These are phyloP conservation scores for Hippophae gyantsensis DNA, from an alignment of 306 rosid genomes.

Conservation along the genomic window DNA sequence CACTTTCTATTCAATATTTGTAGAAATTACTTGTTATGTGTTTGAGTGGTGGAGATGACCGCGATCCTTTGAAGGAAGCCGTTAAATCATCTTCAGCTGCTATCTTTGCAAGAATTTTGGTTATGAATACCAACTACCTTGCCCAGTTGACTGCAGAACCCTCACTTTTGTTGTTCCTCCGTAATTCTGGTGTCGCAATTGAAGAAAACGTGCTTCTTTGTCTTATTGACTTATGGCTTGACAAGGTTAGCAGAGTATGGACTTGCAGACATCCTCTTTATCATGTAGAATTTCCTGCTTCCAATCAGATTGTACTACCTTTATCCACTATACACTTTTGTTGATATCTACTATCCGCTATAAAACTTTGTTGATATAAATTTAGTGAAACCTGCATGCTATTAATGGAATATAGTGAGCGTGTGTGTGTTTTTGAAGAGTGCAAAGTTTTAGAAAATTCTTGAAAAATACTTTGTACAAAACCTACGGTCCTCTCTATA, in stretches of 20 bases:
- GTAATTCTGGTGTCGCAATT: constrained; percentile 48
- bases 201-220: constrained; percentile 78
- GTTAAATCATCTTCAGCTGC: constrained; percentile 93
- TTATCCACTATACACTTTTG: no score
- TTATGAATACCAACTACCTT: constrained; percentile 84
- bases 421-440: no score
- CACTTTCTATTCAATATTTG: constrained; percentile 19
- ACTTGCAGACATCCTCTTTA: not conserved
- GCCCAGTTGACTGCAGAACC: constrained; percentile 80
- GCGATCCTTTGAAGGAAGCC: constrained; percentile 66
- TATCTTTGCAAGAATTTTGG: constrained; percentile 86
- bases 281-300: no score
- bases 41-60: constrained; percentile 85
- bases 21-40: constrained; percentile 73
- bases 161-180: constrained; percentile 60
- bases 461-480: no score
- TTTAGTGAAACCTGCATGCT: no score
- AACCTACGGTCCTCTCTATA: no score
- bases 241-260: constrained; percentile 52
- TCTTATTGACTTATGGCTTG: constrained; percentile 90
- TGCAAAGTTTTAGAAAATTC: no score
- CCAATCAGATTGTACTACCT: no score
- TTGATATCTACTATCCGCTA: no score
- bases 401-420: no score
- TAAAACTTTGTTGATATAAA: no score